A percentile compares a stretch with the other conserved stretches of the same genome.
Evolutionary conservation across 306 rosid species (phyloP).

Genomic region (Begonia fuchsioides): DNA sequence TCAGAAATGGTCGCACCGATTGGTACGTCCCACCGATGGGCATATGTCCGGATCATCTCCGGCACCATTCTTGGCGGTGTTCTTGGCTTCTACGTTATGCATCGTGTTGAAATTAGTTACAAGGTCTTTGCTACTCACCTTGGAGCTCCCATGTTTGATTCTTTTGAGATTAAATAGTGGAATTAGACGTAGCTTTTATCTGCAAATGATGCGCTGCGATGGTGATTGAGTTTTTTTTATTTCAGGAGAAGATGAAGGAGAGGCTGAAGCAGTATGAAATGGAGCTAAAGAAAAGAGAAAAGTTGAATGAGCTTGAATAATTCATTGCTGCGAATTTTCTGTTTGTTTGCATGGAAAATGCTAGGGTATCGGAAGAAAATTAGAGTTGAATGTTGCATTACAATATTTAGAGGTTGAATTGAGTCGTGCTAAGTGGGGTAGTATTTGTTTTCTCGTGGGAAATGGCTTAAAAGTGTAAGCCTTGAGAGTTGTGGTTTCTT

Average conservation of each 20-base stretch:
- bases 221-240: slow-evolving; percentile 1
- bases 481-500: no score
- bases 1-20: slow-evolving; percentile 14
- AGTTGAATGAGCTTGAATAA: slow-evolving; percentile 45
- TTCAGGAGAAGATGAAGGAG: slow-evolving; percentile 70
- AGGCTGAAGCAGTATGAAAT: slow-evolving; percentile 43
- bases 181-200: not conserved
- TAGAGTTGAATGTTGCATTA: not conserved
- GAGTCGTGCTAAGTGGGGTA: no score
- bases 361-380: not conserved
- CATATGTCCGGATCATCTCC: slow-evolving; percentile 48
- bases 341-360: not conserved
- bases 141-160: not conserved
- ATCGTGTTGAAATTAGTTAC: slow-evolving; percentile 46
- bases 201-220: no score
- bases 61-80: slow-evolving; percentile 62
- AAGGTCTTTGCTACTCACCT: slow-evolving; percentile 29
- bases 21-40: slow-evolving; percentile 46
- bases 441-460: no score
- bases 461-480: no score
- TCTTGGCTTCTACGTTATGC: slow-evolving; percentile 88
- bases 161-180: not conserved
- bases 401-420: not conserved
- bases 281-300: slow-evolving; percentile 52
- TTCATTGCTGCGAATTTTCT: slow-evolving; percentile 12